Percentiles rank a stretch among this genome's conserved stretches.
Evolutionary conservation across 108 stramenopile species (phyloP).

Genomic region (Nannochloropsis granulata): DNA sequence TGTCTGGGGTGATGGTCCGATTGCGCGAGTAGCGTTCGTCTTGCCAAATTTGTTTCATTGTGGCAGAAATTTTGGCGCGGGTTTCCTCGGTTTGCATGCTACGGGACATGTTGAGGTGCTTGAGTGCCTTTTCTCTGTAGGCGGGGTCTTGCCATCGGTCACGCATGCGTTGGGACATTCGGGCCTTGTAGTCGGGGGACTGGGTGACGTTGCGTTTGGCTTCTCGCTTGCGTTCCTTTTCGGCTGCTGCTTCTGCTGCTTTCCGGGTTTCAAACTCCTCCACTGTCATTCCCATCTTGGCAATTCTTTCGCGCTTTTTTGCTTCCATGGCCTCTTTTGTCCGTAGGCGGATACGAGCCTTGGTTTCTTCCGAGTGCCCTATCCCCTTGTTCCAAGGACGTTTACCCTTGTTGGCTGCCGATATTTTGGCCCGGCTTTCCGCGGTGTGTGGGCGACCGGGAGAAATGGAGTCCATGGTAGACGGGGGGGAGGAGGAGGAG

Average conservation of each 20-base stretch:
- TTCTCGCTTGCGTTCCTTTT: not conserved
- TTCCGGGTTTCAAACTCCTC: not conserved
- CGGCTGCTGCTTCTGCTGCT: not conserved
- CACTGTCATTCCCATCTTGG: not conserved
- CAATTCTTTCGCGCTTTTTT: not conserved
- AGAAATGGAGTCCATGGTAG: not conserved
- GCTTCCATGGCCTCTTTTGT: not conserved
- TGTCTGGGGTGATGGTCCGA: not conserved
- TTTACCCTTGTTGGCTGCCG: conserved; percentile 23
- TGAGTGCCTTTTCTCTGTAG: conserved; percentile 11
- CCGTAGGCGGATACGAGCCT: not conserved
- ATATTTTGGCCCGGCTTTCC: conserved; percentile 20
- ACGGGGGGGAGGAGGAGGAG: no score
- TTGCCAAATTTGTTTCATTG: conserved; percentile 13
- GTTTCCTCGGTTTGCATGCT: conserved; percentile 7
- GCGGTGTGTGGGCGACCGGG: conserved; percentile 18
- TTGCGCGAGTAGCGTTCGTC: not conserved
- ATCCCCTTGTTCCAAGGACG: conserved; percentile 19
- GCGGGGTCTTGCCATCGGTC: conserved; percentile 10
- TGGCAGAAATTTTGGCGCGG: conserved; percentile 7
- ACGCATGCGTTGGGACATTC: conserved; percentile 3
- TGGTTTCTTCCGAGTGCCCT: conserved; percentile 20
- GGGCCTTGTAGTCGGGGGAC: conserved; percentile 10
- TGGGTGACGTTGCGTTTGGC: conserved; percentile 2
- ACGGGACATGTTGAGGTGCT: not conserved